phyloP scores from a whole-genome alignment of 1,139 yeast species.

The Zygoascus meyerae region DNA sequence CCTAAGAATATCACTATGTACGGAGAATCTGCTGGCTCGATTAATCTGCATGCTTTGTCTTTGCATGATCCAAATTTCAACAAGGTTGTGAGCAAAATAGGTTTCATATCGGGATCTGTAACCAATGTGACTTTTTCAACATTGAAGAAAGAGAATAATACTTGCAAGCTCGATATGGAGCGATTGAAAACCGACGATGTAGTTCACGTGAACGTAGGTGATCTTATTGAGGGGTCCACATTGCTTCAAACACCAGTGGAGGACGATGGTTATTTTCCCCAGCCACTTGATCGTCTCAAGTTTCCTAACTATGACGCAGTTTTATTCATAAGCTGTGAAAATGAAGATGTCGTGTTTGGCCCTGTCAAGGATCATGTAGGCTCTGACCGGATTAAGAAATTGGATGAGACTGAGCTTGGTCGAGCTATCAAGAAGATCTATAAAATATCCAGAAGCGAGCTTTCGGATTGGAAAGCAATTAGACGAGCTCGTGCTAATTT shows the following conservation, averaged over 20 bases:
- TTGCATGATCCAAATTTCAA: conserved; percentile 1
- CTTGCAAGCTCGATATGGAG: neutral
- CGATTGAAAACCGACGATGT: neutral
- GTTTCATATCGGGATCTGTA: conserved; percentile 1
- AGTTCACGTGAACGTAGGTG: neutral
- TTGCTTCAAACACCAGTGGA: neutral
- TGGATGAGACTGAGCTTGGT: conserved; percentile 3
- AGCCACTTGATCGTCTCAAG: conserved; percentile 2
- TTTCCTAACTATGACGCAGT: neutral
- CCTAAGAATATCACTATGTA: conserved; percentile 33
- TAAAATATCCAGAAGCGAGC: neutral
- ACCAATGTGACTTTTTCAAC: neutral
- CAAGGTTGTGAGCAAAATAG: conserved; percentile 1
- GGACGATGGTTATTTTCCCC: conserved; percentile 4
- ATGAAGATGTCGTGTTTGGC: neutral
- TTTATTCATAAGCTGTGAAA: neutral
- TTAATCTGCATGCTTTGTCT: conserved; percentile 5
- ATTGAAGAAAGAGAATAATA: neutral
- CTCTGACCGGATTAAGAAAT: neutral
- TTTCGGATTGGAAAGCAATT: neutral
- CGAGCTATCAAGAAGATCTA: conserved; percentile 1
- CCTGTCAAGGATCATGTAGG: neutral
- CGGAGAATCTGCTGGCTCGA: conserved; percentile 39
- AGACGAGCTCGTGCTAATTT: neutral
- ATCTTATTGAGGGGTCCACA: neutral